Evolutionary conservation across 2,329 filamentous ascomycete genomes (phyloP).

Genomic region (Aspergillus sp.): DNA sequence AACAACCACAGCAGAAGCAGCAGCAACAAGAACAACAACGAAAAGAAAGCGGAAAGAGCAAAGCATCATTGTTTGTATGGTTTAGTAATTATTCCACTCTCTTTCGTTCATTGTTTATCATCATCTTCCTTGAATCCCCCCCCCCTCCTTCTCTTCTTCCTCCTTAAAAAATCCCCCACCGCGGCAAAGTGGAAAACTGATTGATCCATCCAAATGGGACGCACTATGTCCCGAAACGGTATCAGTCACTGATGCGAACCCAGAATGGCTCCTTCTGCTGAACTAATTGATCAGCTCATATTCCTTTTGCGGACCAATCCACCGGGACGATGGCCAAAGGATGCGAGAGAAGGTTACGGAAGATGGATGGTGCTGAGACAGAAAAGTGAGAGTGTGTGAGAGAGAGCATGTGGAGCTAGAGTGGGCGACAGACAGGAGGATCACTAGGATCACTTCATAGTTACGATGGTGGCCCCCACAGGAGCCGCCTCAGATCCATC

Average conservation of each 20-base stretch:
- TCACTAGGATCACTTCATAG: not conserved
- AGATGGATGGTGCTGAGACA: not conserved
- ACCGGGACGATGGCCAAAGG: not conserved
- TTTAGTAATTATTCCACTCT: not conserved
- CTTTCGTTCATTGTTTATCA: not conserved
- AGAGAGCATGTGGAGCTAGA: conserved; percentile 20
- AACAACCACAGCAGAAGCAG: not conserved
- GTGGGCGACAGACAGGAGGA: not conserved
- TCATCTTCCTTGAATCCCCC: not conserved
- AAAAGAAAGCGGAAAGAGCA: not conserved
- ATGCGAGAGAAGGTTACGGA: not conserved
- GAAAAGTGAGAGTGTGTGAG: not conserved
- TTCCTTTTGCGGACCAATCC: conserved; percentile 7
- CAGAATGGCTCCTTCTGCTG: not conserved
- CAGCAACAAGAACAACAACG: not conserved
- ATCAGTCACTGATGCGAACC: not conserved
- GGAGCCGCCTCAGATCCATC: conserved; percentile 17
- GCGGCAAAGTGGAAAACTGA: not conserved
- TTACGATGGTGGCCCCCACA: not conserved
- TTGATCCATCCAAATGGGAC: not conserved
- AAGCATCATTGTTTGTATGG: not conserved
- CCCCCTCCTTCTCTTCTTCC: not conserved
- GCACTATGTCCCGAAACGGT: conserved; percentile 2
- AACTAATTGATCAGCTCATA: conserved; percentile 3
- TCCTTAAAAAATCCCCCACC: not conserved